Evolutionary conservation across 805 yeast genomes (phyloP).

Genomic region (Diddensiella transvaalensis): DNA sequence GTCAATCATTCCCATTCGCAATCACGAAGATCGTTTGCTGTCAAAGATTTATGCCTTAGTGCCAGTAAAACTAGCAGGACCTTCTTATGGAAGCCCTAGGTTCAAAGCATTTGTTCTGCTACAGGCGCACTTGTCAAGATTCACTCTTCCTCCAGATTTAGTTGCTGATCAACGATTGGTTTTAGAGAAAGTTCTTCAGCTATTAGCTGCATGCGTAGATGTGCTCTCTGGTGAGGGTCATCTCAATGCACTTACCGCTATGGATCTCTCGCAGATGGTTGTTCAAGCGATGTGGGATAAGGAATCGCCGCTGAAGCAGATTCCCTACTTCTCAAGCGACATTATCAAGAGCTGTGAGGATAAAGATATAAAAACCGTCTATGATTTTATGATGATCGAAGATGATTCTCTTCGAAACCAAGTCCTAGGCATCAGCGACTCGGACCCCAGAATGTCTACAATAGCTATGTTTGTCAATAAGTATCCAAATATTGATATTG

Average conservation of each 20-base stretch:
- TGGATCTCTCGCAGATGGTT: conserved; percentile 87
- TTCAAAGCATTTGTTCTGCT: conserved; percentile 70
- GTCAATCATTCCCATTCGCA: conserved; percentile 51
- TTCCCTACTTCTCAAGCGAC: conserved; percentile 59
- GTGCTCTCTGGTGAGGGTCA: conserved; percentile 74
- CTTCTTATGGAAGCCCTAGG: conserved; percentile 47
- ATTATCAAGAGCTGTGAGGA: conserved; percentile 53
- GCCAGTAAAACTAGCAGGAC: conserved; percentile 53
- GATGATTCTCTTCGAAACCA: conserved; percentile 61
- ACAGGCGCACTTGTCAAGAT: conserved; percentile 77
- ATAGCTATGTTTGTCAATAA: conserved; percentile 88
- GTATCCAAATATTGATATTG: conserved; percentile 77
- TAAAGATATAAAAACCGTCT: conserved; percentile 59
- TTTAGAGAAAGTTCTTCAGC: conserved; percentile 44
- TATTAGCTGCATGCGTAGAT: conserved; percentile 70
- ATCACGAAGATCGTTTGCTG: conserved; percentile 52
- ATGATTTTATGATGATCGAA: conserved; percentile 70
- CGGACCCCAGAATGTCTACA: conserved; percentile 41
- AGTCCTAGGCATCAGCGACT: conserved; percentile 52
- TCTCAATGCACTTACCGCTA: conserved; percentile 70
- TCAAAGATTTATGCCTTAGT: conserved; percentile 50
- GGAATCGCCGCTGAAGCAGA: conserved; percentile 73
- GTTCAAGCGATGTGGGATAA: conserved; percentile 83
- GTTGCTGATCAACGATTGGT: conserved; percentile 53
- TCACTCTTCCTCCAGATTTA: conserved; percentile 59